phyloP scores from a whole-genome alignment of 2,329 filamentous ascomycete genomes.

The Fusarium sp. region DNA sequence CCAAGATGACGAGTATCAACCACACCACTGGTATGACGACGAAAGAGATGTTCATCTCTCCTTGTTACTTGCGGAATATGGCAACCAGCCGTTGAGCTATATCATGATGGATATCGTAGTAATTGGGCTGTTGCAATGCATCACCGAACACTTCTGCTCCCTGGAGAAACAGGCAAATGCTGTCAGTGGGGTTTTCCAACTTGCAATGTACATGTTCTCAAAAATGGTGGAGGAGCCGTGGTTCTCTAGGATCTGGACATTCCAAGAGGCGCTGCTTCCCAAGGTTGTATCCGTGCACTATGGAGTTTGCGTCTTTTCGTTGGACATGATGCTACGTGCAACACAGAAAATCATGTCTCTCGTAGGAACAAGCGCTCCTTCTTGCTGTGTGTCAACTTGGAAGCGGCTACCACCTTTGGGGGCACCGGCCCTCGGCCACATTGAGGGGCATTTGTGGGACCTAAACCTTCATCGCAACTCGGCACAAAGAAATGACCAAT shows the following conservation, averaged over 20 bases:
- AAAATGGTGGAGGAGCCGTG: background rate
- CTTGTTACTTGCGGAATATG: background rate
- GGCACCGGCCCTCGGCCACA: background rate
- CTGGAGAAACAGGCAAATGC: background rate
- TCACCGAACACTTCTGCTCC: background rate
- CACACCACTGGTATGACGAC: slow-evolving; percentile 1
- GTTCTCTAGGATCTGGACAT: slow-evolving; percentile 3
- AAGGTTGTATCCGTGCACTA: background rate
- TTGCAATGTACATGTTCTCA: background rate
- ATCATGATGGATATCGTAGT: background rate
- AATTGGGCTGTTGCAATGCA: background rate
- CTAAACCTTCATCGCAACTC: slow-evolving; percentile 1
- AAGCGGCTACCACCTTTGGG: background rate
- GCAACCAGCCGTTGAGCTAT: slow-evolving; percentile 1
- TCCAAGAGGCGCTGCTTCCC: background rate
- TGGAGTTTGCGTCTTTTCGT: background rate
- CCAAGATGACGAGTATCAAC: slow-evolving; percentile 2
- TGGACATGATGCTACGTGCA: background rate
- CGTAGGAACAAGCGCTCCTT: background rate
- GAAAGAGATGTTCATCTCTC: background rate
- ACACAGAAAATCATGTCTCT: background rate
- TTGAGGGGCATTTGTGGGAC: background rate
- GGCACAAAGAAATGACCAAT: background rate
- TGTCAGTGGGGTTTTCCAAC: background rate
- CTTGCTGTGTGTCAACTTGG: background rate